phyloP scores from a whole-genome alignment of 495 filamentous ascomycete species.

The Podospora appendiculata region DNA sequence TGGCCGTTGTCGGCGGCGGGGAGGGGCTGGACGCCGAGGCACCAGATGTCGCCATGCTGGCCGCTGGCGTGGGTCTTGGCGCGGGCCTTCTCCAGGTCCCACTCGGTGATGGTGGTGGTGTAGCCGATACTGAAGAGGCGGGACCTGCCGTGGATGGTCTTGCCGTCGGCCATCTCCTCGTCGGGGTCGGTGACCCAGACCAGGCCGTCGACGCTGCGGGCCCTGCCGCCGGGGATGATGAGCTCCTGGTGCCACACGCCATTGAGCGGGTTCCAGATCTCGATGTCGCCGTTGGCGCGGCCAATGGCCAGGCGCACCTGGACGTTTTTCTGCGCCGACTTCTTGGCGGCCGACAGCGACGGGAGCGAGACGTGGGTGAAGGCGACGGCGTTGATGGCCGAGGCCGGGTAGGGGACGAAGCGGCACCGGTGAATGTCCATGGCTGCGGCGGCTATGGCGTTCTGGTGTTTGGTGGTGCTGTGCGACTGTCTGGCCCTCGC shows the following conservation, averaged over 20 bases:
- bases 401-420: slow-evolving; percentile 90
- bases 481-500: too few species aligned
- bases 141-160: slow-evolving; percentile 60
- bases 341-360: slow-evolving; percentile 50
- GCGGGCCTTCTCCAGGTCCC: slow-evolving; percentile 73
- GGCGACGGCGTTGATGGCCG: slow-evolving; percentile 87
- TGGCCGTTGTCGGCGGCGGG: slow-evolving; percentile 6
- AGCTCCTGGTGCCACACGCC: slow-evolving; percentile 88
- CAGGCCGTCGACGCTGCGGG: slow-evolving; percentile 81
- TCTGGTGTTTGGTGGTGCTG: slow-evolving; percentile 6
- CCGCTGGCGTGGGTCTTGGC: slow-evolving; percentile 78
- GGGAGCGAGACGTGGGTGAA: slow-evolving; percentile 77
- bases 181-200: slow-evolving; percentile 86
- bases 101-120: slow-evolving; percentile 85
- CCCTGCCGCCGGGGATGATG: slow-evolving; percentile 73
- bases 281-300: slow-evolving; percentile 90
- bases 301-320: slow-evolving; percentile 76
- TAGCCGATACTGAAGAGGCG: slow-evolving; percentile 96
- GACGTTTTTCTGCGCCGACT: slow-evolving; percentile 34
- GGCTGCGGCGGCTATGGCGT: not conserved
- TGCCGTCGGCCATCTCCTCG: slow-evolving; percentile 53
- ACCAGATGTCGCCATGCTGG: slow-evolving; percentile 96
- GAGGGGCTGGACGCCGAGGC: slow-evolving; percentile 77
- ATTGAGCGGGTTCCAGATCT: slow-evolving; percentile 91
- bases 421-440: slow-evolving; percentile 98